A percentile compares a stretch with the other conserved stretches of the same genome.
Conservation (phyloP, 352 stramenopile species). For the Plasmopara halstedii region DNA sequence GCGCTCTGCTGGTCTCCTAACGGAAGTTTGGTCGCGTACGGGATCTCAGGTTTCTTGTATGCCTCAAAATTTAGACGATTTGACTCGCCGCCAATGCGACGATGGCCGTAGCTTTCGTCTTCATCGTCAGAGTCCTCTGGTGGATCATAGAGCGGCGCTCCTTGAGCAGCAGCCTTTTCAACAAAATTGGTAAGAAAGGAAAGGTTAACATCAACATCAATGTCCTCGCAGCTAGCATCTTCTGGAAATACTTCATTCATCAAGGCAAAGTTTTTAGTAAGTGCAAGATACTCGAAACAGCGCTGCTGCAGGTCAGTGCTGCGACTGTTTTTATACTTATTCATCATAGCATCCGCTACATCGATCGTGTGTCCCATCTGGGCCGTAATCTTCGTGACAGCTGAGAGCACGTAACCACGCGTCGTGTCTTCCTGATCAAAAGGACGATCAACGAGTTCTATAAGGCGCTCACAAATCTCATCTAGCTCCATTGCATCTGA, state of each 20-base stretch:
- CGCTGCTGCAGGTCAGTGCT: slow-evolving; percentile 97
- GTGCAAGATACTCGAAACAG: slow-evolving; percentile 96
- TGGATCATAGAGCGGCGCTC: slow-evolving; percentile 91
- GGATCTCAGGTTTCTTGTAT: slow-evolving; percentile 87
- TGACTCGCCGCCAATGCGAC: slow-evolving; percentile 33
- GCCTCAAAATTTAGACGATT: slow-evolving; percentile 83
- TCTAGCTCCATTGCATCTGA: slow-evolving; percentile 89
- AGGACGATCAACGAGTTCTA: slow-evolving; percentile 84
- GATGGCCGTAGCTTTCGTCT: slow-evolving; percentile 71
- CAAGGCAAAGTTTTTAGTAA: slow-evolving; percentile 89
- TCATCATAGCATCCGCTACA: slow-evolving; percentile 90
- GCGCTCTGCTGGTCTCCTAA: slow-evolving; percentile 40
- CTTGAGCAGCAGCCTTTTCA: slow-evolving; percentile 85
- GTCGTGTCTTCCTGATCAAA: slow-evolving; percentile 89
- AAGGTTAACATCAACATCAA: slow-evolving; percentile 95
- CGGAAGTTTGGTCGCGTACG: slow-evolving; percentile 73
- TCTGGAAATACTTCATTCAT: slow-evolving; percentile 94
- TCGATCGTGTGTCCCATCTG: slow-evolving; percentile 90
- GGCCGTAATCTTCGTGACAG: slow-evolving; percentile 97
- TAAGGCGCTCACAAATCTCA: slow-evolving; percentile 93
- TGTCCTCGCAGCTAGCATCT: slow-evolving; percentile 92
- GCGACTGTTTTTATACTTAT: slow-evolving; percentile 94
- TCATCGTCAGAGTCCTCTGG: slow-evolving; percentile 95
- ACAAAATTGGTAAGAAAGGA: slow-evolving; percentile 95
- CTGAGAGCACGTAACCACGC: slow-evolving; percentile 92